Evolutionary conservation across 257 asterid species (phyloP), one percentile per base, ranked within the genome.

Genomic region (Knoxia roxburghii): DNA sequence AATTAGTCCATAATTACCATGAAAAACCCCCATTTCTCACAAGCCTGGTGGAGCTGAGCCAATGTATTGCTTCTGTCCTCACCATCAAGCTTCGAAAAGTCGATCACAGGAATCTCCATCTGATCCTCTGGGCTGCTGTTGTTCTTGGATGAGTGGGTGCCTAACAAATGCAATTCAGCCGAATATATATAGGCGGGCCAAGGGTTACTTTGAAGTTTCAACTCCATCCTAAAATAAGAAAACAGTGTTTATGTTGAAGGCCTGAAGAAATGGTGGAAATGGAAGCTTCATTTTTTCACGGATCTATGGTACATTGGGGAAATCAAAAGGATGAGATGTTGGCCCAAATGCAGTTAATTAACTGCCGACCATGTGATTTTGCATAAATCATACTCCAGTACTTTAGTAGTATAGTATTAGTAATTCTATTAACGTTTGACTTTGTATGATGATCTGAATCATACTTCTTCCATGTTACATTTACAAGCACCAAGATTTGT

Each of bases 91-190:
- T 79, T 70, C 13, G 77, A 77, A 66, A 88, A 84, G 76, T 90
- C 85, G 7, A 90, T 88, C 79, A 88, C 95, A 2, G 97, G 97
- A 68, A 88, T 86, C 61, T 85, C 97, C 97, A 88, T 88, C 68
- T 70, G 53, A 37, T 35, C 58, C 29, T 29, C 30, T 35, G 35
- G 51, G n/a, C n/a, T 43, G 5, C 48, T 4, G 46, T 46, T 39
- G 41, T 32, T 76, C 52, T 69, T 77, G 82, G 46, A 35, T 59
- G 64, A 30, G 20, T 45, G 17, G 50, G 65, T 60, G 50, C 65
- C 70, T 64, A 55, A 53, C 72, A n/a, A 32, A 13, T 48, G 63
- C 9, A 68, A 72, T 60, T 40, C 74, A 57, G 64, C 55, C 70
- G 62, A 48, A n/a, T 87, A 78, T 89, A 73, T 86, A 89, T 85